Evolutionary conservation across 495 filamentous ascomycete genomes (phyloP).

Genomic region (Neurospora sp.): DNA sequence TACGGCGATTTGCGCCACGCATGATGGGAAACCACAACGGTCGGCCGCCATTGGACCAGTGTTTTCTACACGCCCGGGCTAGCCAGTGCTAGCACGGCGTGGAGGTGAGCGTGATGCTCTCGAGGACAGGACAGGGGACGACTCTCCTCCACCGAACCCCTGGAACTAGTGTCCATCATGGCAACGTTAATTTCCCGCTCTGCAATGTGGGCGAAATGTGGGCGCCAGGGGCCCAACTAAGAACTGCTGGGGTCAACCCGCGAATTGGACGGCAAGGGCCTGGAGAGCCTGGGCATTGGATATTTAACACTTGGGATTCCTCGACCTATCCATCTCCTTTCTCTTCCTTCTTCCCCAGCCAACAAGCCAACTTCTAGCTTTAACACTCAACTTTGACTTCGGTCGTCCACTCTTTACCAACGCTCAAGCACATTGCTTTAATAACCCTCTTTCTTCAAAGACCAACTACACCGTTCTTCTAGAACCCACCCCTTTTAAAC

Average conservation of each 20-base stretch:
- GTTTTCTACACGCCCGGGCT: background rate
- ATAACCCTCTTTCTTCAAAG: slow-evolving; percentile 28
- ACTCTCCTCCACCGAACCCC: slow-evolving; percentile 20
- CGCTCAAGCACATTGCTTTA: slow-evolving; percentile 32
- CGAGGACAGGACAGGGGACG: background rate
- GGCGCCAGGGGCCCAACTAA: background rate
- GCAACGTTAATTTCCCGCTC: slow-evolving; percentile 24
- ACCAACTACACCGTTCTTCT: slow-evolving; percentile 13
- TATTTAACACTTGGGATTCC: slow-evolving; percentile 23
- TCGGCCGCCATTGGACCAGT: background rate
- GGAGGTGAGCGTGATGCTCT: slow-evolving; percentile 2
- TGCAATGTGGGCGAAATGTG: background rate
- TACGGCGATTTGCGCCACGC: background rate
- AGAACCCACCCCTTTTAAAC: slow-evolving; percentile 20
- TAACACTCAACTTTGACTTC: slow-evolving; percentile 41
- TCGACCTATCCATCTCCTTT: slow-evolving; percentile 19
- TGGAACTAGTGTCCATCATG: slow-evolving; percentile 21
- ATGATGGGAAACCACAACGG: background rate
- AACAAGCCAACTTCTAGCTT: slow-evolving; percentile 39
- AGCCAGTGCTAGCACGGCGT: slow-evolving; percentile 2
- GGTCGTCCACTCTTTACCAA: slow-evolving; percentile 51
- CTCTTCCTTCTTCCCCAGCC: slow-evolving; percentile 33
- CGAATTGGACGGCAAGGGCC: background rate
- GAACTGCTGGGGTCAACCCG: background rate
- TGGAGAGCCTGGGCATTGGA: slow-evolving; percentile 1